A percentile compares a stretch with the other conserved stretches of the same genome.
These are phyloP conservation scores for Rhodomyrtus psidioides DNA, from an alignment of 441 rosid species.

Conservation along the genomic window DNA sequence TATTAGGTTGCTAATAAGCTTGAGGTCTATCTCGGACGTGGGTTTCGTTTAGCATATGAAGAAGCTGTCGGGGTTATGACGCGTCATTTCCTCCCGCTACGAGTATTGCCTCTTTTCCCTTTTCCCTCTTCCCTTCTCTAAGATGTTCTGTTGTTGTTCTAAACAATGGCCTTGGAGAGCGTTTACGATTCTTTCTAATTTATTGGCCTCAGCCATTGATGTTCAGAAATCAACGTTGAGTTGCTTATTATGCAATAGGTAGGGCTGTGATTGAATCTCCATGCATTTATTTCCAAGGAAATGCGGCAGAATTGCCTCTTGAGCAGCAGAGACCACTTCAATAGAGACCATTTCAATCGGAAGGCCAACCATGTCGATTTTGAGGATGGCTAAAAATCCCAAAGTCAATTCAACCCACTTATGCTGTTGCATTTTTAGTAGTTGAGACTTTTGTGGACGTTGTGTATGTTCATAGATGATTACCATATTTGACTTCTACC, in stretches of 20 bases:
- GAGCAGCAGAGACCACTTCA: no score
- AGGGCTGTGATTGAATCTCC: not conserved
- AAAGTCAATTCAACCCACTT: not conserved
- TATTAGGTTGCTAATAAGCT: no score
- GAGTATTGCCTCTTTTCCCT: not conserved
- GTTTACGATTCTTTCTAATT: no score
- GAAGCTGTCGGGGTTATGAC: no score
- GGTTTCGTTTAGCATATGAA: no score
- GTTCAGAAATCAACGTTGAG: no score
- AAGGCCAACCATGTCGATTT: not conserved
- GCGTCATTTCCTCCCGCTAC: no score
- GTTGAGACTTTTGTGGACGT: not conserved
- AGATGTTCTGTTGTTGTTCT: not conserved
- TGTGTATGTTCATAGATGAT: not conserved
- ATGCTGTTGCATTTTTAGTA: not conserved
- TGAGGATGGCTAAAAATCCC: not conserved
- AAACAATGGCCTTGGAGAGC: not conserved
- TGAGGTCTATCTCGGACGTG: no score
- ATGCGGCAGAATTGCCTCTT: not conserved
- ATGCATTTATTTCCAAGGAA: not conserved
- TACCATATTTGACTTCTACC: not conserved
- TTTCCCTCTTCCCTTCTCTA: not conserved
- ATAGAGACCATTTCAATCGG: no score
- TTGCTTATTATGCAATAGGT: not conserved
- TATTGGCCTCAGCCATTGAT: no score